Evolutionary conservation across 306 rosid species (phyloP).

Genomic region (Vigna unguiculata): DNA sequence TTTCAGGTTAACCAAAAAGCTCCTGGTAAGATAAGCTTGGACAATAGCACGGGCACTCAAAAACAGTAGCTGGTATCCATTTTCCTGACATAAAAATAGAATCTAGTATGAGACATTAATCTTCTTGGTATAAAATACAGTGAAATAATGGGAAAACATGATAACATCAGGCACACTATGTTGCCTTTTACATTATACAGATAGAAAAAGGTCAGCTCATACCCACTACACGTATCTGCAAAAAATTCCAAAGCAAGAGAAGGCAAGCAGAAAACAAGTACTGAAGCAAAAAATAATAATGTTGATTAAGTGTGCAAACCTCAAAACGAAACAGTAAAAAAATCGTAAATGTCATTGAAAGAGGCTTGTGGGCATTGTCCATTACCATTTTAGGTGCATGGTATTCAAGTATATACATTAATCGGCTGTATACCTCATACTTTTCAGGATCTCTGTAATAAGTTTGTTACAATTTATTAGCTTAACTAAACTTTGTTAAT

Average conservation of each 20-base stretch:
- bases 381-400: slow-evolving; percentile 14
- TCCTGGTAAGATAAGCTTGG: slow-evolving; percentile 94
- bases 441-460: no score
- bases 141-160: not conserved
- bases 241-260: slow-evolving; percentile 7
- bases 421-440: no score
- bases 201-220: slow-evolving; percentile 1
- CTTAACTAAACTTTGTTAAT: no score
- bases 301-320: not conserved
- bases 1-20: slow-evolving; percentile 75
- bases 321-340: not conserved
- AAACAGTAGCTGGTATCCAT: slow-evolving; percentile 97
- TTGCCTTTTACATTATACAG: slow-evolving; percentile 26
- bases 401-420: not conserved
- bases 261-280: slow-evolving; percentile 19
- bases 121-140: slow-evolving; percentile 25
- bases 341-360: slow-evolving; percentile 7
- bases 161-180: slow-evolving; percentile 13
- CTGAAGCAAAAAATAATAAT: not conserved
- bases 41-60: slow-evolving; percentile 98
- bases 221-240: slow-evolving; percentile 28
- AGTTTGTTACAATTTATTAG: no score
- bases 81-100: slow-evolving; percentile 68
- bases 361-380: not conserved
- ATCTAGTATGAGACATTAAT: slow-evolving; percentile 39